Conservation (phyloP, 345 rosid genomes). For the Fremontodendron californicum region DNA sequence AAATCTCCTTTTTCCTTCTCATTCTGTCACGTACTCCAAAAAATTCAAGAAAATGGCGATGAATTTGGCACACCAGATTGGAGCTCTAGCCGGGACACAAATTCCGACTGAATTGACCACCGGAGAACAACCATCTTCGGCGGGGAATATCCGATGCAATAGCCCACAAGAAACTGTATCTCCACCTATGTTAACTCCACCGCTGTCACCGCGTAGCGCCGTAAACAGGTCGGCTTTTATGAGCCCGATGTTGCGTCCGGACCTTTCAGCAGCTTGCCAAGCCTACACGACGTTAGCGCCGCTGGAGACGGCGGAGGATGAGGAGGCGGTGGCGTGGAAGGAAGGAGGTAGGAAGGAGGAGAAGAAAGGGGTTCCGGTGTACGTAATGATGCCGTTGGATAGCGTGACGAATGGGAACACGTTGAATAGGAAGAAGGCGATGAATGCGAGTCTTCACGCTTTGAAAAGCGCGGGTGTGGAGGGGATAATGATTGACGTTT, state of each 20-base stretch:
- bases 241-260: conserved; percentile 45
- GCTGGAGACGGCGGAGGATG: conserved; percentile 16
- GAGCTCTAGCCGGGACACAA: conserved; percentile 56
- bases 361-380: conserved; percentile 80
- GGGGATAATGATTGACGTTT: conserved; percentile 95
- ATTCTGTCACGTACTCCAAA: not conserved
- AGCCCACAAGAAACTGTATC: conserved; percentile 32
- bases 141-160: conserved; percentile 35
- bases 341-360: conserved; percentile 19
- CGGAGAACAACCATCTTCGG: conserved; percentile 33
- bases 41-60: conserved; percentile 50
- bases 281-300: conserved; percentile 44
- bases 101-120: conserved; percentile 29
- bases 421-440: conserved; percentile 81
- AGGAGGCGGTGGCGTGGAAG: conserved; percentile 26
- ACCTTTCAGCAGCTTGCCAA: conserved; percentile 62
- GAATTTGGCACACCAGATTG: conserved; percentile 63
- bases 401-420: conserved; percentile 77
- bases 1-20: conserved; percentile 9
- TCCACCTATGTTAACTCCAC: conserved; percentile 35
- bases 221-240: conserved; percentile 38
- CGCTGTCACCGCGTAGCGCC: conserved; percentile 51
- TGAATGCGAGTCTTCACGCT: conserved; percentile 92
- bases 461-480: conserved; percentile 94
- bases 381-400: conserved; percentile 98